Percentiles rank a stretch among this genome's conserved stretches.
Evolutionary conservation across 495 filamentous ascomycete genomes (phyloP).

Genomic region (Beverwykella pulmonaria): DNA sequence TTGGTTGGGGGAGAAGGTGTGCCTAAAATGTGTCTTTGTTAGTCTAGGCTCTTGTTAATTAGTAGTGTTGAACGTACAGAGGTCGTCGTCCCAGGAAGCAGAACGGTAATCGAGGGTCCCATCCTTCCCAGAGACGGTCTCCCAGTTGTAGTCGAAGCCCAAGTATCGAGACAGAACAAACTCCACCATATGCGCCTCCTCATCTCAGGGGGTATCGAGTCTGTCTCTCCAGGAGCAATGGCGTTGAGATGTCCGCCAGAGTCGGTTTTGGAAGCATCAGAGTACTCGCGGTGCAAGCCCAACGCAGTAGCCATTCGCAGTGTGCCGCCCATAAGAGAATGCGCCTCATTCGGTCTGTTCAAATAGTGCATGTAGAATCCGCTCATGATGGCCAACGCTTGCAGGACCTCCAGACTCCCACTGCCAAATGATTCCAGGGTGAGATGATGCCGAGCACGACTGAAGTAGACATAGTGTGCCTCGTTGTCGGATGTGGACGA

Average conservation of each 20-base stretch:
- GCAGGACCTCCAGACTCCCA: constrained; percentile 70
- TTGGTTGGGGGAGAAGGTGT: constrained; percentile 11
- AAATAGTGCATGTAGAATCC: constrained; percentile 82
- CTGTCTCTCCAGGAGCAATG: constrained; percentile 26
- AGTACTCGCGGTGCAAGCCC: constrained; percentile 74
- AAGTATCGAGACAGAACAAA: constrained; percentile 77
- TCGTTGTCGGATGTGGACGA: constrained; percentile 70
- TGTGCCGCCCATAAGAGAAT: constrained; percentile 66
- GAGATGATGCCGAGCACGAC: constrained; percentile 68
- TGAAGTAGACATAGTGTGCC: constrained; percentile 73
- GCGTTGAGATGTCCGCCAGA: constrained; percentile 21
- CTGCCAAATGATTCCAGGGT: constrained; percentile 68
- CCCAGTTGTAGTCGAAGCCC: constrained; percentile 76
- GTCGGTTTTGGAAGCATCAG: constrained; percentile 46
- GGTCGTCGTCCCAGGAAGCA: constrained; percentile 58
- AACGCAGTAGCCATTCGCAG: constrained; percentile 71
- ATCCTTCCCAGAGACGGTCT: constrained; percentile 75
- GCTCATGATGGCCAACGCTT: constrained; percentile 70
- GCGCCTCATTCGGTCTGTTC: constrained; percentile 76
- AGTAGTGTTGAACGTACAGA: constrained; percentile 32
- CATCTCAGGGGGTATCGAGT: constrained; percentile 58
- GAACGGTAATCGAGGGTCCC: constrained; percentile 72
- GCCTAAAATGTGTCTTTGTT: constrained; percentile 18
- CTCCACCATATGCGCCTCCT: constrained; percentile 79
- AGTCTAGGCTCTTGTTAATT: background rate